Percentiles rank a stretch among this genome's conserved stretches.
These are phyloP conservation scores for Chenopodium quinoa DNA, from an alignment of 148 eudicot genomes.

Conservation along the genomic window DNA sequence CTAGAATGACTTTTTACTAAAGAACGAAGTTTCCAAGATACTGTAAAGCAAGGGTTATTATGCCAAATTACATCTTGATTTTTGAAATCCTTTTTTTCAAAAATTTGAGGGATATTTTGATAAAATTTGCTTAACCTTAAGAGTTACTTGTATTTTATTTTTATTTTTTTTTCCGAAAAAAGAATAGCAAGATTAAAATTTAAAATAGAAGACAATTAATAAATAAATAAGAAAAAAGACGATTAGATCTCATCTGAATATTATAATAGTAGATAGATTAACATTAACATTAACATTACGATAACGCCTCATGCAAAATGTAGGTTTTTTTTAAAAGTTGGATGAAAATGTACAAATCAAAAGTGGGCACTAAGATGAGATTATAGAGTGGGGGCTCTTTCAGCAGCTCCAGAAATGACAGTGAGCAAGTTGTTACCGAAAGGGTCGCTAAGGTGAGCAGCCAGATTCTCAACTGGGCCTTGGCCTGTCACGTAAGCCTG, in stretches of 20 bases:
- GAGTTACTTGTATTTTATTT: too few relatives aligned
- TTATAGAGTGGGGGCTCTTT: constrained; percentile 85
- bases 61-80: too few relatives aligned
- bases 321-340: neutral
- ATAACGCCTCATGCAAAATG: neutral
- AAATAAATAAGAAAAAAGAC: neutral
- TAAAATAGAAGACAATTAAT: neutral
- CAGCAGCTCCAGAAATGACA: constrained; percentile 69
- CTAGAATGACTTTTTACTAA: too few relatives aligned
- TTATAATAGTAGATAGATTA: neutral
- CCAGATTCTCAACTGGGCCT: constrained; percentile 90
- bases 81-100: too few relatives aligned
- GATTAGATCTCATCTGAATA: neutral
- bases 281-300: neutral
- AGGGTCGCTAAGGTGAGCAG: constrained; percentile 85
- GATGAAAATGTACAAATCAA: constrained; percentile 23
- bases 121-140: too few relatives aligned
- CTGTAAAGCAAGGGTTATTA: too few relatives aligned
- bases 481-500: constrained; percentile 97
- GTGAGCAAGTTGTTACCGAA: constrained; percentile 93
- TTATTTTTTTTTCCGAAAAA: too few relatives aligned
- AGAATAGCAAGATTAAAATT: neutral
- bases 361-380: neutral
- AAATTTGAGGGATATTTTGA: too few relatives aligned
- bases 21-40: too few relatives aligned